Conservation (phyloP, 2,329 filamentous ascomycete genomes). For the Akanthomyces muscarius region DNA sequence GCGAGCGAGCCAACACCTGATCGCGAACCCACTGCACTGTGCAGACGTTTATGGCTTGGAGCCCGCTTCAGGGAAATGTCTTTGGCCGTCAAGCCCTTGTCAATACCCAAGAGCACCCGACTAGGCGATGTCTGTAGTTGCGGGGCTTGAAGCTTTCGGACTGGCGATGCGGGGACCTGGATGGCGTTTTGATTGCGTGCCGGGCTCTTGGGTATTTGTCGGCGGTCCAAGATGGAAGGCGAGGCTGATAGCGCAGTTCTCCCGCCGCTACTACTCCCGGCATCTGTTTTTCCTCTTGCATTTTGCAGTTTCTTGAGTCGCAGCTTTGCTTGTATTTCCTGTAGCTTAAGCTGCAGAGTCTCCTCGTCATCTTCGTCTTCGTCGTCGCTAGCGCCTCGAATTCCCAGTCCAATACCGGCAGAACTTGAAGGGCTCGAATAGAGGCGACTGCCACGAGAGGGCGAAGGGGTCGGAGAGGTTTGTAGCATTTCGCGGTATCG, state of each 20-base stretch:
- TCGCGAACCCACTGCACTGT: neutral
- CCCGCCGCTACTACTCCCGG: constrained; percentile 19
- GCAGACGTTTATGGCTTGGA: constrained; percentile 39
- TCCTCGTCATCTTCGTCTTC: constrained; percentile 95
- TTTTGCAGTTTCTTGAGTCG: constrained; percentile 84
- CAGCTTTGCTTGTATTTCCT: constrained; percentile 82
- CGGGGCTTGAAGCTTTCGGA: constrained; percentile 52
- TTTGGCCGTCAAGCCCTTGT: constrained; percentile 75
- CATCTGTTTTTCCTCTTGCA: constrained; percentile 28
- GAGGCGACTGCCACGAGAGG: constrained; percentile 31
- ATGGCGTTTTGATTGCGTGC: constrained; percentile 34
- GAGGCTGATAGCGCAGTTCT: constrained; percentile 10
- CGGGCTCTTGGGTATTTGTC: neutral
- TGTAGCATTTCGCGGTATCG: constrained; percentile 66
- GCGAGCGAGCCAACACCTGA: neutral
- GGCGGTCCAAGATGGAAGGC: constrained; percentile 1
- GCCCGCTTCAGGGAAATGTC: constrained; percentile 83
- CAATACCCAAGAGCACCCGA: constrained; percentile 77
- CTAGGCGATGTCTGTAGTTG: constrained; percentile 68
- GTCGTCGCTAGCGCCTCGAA: constrained; percentile 51
- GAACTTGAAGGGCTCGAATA: constrained; percentile 20
- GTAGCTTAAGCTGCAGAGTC: constrained; percentile 77
- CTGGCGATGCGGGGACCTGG: constrained; percentile 73
- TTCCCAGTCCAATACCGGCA: constrained; percentile 32
- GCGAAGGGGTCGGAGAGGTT: constrained; percentile 65